phyloP scores from a whole-genome alignment of 1,284 basidiomycete species.

The Schizopora paradoxa region DNA sequence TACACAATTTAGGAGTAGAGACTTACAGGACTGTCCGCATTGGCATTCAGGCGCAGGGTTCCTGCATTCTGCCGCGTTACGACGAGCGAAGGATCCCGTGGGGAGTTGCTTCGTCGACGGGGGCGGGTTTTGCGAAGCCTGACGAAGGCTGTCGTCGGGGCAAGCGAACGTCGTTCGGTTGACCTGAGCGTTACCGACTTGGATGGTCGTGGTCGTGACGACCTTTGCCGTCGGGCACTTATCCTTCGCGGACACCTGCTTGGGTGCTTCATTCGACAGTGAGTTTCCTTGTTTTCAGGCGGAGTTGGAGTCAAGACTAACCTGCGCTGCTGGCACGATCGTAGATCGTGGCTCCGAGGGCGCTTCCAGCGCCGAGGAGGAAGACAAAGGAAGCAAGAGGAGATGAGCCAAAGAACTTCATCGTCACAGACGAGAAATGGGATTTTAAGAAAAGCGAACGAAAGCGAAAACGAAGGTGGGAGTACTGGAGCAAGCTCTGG shows the following conservation, averaged over 20 bases:
- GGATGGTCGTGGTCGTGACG: slow-evolving; percentile 4
- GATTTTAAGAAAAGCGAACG: slow-evolving; percentile 1
- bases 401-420: slow-evolving; percentile 16
- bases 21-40: slow-evolving; percentile 23
- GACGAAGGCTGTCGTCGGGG: slow-evolving; percentile 10
- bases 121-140: slow-evolving; percentile 5
- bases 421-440: slow-evolving; percentile 15
- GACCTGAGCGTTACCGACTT: slow-evolving; percentile 3
- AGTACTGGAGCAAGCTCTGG: too few relatives aligned
- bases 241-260: background rate
- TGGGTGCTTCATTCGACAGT: background rate
- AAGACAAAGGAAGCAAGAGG: slow-evolving; percentile 12
- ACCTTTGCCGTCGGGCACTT: slow-evolving; percentile 12
- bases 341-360: slow-evolving; percentile 14
- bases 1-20: background rate
- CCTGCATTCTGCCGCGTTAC: slow-evolving; percentile 15
- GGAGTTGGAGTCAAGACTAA: background rate
- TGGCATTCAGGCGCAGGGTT: slow-evolving; percentile 14
- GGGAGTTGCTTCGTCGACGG: slow-evolving; percentile 3
- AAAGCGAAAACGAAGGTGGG: background rate
- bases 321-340: slow-evolving; percentile 1
- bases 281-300: background rate
- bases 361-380: slow-evolving; percentile 14
- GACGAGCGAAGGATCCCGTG: slow-evolving; percentile 4
- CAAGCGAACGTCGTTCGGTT: slow-evolving; percentile 14